Conservation (phyloP, 306 rosid species). For the Delonix regia region DNA sequence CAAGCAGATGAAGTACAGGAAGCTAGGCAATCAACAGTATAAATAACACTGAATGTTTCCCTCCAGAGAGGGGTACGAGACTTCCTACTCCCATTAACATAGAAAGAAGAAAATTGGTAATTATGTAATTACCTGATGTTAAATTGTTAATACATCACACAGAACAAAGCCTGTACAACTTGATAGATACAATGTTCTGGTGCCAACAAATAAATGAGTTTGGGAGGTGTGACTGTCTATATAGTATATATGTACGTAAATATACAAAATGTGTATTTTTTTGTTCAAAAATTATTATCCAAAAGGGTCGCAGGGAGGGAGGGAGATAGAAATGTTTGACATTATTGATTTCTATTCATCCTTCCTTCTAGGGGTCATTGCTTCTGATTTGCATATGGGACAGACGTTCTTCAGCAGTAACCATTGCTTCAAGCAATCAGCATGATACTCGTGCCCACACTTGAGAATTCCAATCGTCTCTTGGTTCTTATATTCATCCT, state of each 20-base stretch:
- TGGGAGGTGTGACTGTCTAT: slow-evolving; percentile 49
- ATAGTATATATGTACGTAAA: slow-evolving; percentile 61
- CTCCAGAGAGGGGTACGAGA: neutral
- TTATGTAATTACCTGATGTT: slow-evolving; percentile 40
- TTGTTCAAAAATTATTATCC: slow-evolving; percentile 43
- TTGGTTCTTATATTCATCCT: slow-evolving; percentile 76
- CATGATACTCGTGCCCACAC: slow-evolving; percentile 94
- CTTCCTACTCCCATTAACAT: slow-evolving; percentile 24
- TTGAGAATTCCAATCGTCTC: slow-evolving; percentile 76
- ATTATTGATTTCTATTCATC: slow-evolving; percentile 44
- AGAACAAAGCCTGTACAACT: slow-evolving; percentile 70
- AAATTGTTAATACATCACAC: slow-evolving; percentile 33
- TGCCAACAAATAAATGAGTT: slow-evolving; percentile 65
- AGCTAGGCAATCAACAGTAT: neutral
- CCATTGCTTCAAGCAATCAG: slow-evolving; percentile 82
- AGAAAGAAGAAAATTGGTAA: slow-evolving; percentile 24
- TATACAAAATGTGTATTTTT: slow-evolving; percentile 53
- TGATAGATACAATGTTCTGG: slow-evolving; percentile 69
- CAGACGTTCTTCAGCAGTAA: slow-evolving; percentile 84
- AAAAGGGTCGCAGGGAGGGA: slow-evolving; percentile 19
- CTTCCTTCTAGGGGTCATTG: slow-evolving; percentile 52
- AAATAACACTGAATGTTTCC: neutral
- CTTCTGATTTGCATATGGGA: slow-evolving; percentile 97
- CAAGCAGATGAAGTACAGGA: neutral
- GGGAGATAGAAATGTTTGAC: slow-evolving; percentile 24